Percentiles rank a stretch among this genome's conserved stretches.
These are phyloP conservation scores for Ganoderma resinaceum DNA, from an alignment of 1,284 basidiomycete species.

Conservation along the genomic window DNA sequence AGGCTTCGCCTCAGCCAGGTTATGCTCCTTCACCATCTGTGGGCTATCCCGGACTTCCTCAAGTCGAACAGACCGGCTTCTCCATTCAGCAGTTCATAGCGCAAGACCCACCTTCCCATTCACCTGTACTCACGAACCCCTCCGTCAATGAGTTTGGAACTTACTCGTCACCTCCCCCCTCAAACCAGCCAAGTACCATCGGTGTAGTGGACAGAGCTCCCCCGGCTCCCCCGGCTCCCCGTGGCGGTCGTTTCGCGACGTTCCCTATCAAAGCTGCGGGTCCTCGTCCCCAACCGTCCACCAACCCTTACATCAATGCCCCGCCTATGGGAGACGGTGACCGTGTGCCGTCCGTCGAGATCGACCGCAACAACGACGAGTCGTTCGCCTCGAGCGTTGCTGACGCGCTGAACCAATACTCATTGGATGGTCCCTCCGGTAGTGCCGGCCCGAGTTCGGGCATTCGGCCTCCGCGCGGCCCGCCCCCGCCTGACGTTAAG, in stretches of 20 bases:
- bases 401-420: slow-evolving; percentile 46
- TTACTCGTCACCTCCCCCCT: slow-evolving; percentile 20
- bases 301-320: slow-evolving; percentile 24
- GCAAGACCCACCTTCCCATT: slow-evolving; percentile 13
- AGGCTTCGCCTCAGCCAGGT: slow-evolving; percentile 4
- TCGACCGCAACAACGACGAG: slow-evolving; percentile 38
- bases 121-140: slow-evolving; percentile 9
- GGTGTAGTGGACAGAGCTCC: slow-evolving; percentile 22
- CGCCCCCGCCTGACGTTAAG: slow-evolving; percentile 26
- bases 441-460: slow-evolving; percentile 15
- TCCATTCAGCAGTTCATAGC: slow-evolving; percentile 22
- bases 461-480: slow-evolving; percentile 26
- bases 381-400: slow-evolving; percentile 62
- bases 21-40: slow-evolving; percentile 7
- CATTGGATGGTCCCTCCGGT: slow-evolving; percentile 22
- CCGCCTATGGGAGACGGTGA: slow-evolving; percentile 38
- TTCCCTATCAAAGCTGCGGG: slow-evolving; percentile 53
- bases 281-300: slow-evolving; percentile 29
- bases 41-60: slow-evolving; percentile 26
- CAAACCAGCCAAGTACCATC: slow-evolving; percentile 34
- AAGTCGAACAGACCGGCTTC: slow-evolving; percentile 27
- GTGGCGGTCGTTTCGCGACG: slow-evolving; percentile 58
- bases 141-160: slow-evolving; percentile 38
- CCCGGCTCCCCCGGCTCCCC: slow-evolving; percentile 37
- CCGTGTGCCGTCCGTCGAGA: slow-evolving; percentile 41